Evolutionary conservation across 768 basidiomycete genomes (phyloP).

Genomic region (Tremella yokohamensis): DNA sequence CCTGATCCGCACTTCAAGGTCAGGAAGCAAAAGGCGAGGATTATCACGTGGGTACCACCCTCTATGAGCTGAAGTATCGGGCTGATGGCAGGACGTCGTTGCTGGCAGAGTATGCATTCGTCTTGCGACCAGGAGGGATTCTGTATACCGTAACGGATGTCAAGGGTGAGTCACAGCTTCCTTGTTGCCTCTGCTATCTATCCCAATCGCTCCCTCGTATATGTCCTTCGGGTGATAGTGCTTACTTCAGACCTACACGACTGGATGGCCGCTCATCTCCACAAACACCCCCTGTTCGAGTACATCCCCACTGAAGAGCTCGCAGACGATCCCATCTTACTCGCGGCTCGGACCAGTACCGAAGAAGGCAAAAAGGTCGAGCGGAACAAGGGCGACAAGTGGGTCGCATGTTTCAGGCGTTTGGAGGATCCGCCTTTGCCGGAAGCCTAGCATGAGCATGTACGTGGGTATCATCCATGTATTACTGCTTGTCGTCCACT

Average conservation of each 20-base stretch:
- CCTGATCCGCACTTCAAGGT: slow-evolving; percentile 98
- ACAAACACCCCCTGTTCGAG: slow-evolving; percentile 81
- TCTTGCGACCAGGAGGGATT: slow-evolving; percentile 85
- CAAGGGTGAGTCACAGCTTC: slow-evolving; percentile 54
- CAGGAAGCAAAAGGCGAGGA: slow-evolving; percentile 97
- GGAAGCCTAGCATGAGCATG: slow-evolving; percentile 2
- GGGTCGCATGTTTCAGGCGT: slow-evolving; percentile 37
- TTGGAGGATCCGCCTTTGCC: background rate
- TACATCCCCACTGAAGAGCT: slow-evolving; percentile 70
- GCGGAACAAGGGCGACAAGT: slow-evolving; percentile 83
- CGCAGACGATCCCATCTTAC: slow-evolving; percentile 42
- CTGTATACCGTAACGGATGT: slow-evolving; percentile 99
- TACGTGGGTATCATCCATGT: too few relatives aligned
- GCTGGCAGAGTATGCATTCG: slow-evolving; percentile 93
- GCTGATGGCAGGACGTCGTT: slow-evolving; percentile 65
- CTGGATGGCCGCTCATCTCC: slow-evolving; percentile 93
- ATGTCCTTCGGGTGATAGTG: background rate
- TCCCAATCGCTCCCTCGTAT: background rate
- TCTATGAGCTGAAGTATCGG: slow-evolving; percentile 1
- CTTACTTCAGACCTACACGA: slow-evolving; percentile 66
- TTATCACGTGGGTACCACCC: slow-evolving; percentile 65
- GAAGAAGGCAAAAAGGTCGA: slow-evolving; percentile 98
- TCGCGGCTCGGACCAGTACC: slow-evolving; percentile 66
- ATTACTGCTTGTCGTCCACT: too few relatives aligned
- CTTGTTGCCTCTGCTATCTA: too few relatives aligned